Conservation (phyloP, 176 grass and related monocot species). For the Musa acuminata region DNA sequence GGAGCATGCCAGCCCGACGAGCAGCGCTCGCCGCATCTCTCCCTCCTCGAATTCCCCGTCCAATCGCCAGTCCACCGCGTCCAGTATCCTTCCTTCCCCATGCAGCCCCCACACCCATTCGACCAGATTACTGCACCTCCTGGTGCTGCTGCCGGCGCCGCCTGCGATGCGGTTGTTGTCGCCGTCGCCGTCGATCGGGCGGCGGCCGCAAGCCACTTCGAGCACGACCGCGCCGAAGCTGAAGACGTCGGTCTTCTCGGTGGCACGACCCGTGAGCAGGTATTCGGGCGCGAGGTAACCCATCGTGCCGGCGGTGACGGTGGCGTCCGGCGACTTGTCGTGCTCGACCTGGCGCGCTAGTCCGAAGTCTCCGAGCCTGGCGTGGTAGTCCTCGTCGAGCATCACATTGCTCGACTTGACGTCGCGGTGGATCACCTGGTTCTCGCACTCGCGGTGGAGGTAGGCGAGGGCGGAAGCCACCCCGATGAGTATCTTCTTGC, state of each 20-base stretch:
- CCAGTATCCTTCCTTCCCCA: conserved; percentile 34
- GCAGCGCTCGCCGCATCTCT: conserved; percentile 41
- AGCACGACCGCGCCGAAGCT: conserved; percentile 71
- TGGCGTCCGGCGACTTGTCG: conserved; percentile 65
- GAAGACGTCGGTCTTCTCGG: conserved; percentile 71
- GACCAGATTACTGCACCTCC: conserved; percentile 51
- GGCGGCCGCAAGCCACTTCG: conserved; percentile 60
- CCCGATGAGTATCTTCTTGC: conserved; percentile 57
- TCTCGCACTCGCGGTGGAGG: conserved; percentile 88
- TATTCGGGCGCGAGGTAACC: conserved; percentile 96
- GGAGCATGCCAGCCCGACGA: conserved; percentile 76
- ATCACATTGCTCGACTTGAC: conserved; percentile 99
- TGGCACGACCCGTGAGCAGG: conserved; percentile 84
- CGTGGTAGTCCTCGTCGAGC: conserved; percentile 74
- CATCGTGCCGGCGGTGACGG: conserved; percentile 80
- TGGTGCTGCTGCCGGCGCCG: conserved; percentile 11
- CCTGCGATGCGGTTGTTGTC: not conserved
- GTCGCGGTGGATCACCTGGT: conserved; percentile 92
- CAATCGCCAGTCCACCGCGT: conserved; percentile 21
- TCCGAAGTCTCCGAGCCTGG: conserved; percentile 81
- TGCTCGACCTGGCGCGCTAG: conserved; percentile 78
- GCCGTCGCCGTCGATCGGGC: conserved; percentile 49
- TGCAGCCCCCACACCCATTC: conserved; percentile 94
- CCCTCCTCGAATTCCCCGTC: conserved; percentile 62
- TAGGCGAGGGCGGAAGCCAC: conserved; percentile 84